Percentiles rank a stretch among this genome's conserved stretches.
Evolutionary conservation across 1,284 basidiomycete species (phyloP).

Genomic region (Rhodotorula sp.): DNA sequence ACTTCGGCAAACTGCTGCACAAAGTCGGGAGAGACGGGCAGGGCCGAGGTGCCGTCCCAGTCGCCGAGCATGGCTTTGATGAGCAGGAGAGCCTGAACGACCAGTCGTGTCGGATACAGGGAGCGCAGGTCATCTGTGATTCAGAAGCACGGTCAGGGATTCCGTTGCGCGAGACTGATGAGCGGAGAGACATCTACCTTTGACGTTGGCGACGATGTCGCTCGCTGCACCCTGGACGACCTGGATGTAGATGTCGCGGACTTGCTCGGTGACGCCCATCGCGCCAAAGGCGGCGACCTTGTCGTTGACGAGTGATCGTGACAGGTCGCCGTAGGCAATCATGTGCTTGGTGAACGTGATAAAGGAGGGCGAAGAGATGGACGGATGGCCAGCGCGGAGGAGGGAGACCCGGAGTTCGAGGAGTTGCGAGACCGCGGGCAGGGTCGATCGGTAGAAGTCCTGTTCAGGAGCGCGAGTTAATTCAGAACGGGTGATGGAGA

Average conservation of each 20-base stretch:
- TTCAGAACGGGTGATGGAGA: not conserved
- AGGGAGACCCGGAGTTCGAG: slow-evolving; percentile 25
- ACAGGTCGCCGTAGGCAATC: slow-evolving; percentile 37
- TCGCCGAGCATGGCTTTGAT: slow-evolving; percentile 38
- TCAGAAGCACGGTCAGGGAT: not conserved
- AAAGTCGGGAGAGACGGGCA: slow-evolving; percentile 29
- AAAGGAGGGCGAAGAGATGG: slow-evolving; percentile 3
- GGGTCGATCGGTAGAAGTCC: slow-evolving; percentile 33
- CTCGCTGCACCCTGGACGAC: slow-evolving; percentile 28
- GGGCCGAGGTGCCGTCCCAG: slow-evolving; percentile 33
- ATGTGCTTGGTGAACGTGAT: slow-evolving; percentile 38
- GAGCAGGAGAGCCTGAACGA: slow-evolving; percentile 41
- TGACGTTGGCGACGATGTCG: slow-evolving; percentile 16
- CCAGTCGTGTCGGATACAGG: slow-evolving; percentile 35
- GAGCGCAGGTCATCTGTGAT: slow-evolving; percentile 27
- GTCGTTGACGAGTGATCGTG: slow-evolving; percentile 31
- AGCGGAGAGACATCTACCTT: not conserved
- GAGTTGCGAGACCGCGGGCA: slow-evolving; percentile 27
- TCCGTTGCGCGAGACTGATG: not conserved
- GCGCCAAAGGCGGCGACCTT: slow-evolving; percentile 22
- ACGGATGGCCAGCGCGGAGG: slow-evolving; percentile 9
- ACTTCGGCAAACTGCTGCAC: slow-evolving; percentile 10
- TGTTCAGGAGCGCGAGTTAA: not conserved
- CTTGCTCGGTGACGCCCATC: slow-evolving; percentile 25
- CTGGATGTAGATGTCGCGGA: slow-evolving; percentile 28